Evolutionary conservation across 78 protist species (phyloP), one percentile per base, ranked within the genome.

Genomic region (Capsaspora owczarzaki): DNA sequence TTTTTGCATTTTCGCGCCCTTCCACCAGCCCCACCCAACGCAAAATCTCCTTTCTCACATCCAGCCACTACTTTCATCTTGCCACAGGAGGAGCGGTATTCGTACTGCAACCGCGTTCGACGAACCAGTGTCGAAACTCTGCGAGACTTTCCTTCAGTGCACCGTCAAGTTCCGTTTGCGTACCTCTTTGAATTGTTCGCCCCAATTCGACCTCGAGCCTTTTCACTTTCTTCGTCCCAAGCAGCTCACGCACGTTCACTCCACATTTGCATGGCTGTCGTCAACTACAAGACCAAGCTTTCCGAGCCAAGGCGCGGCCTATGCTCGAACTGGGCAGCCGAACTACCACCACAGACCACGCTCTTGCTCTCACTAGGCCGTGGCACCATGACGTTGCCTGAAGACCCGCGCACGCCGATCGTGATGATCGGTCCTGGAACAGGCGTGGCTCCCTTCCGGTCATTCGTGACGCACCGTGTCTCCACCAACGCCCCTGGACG

Each of bases 201-300:
- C 0, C 72, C 38, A 38, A 44, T 83, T 19, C 86, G 44, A n/a
- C 82, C 86, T 0, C 84, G 89, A 44, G 31, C 20, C 40, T 85
- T 63, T 74, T 66, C 80, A 41, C 79, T 85, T 47, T 61, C 89
- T 3, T 85, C 89, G 31, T 10, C 44, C 29, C 89, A 81, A 5
- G 22, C 20, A n/a, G 83, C 31, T 0, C 49, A 60, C 31, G 53
- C 74, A 10, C n/a, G 40, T 14, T 49, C 47, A 19, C 5, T 61
- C 75, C 42, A 46, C 80, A 12, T 74, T 29, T 44, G 76, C 46
- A 76, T 46, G 27, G 89, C 82, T 66, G 42, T 85, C 22, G 86
- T 83, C 56, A 12, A 12, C 23, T 82, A 82, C 61, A n/a, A 25
- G 31, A 82, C 86, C 27, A 23, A 29, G 20, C n/a, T 82, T 29